Evolutionary conservation across 306 rosid genomes (phyloP).

Genomic region (Sindora glabra): DNA sequence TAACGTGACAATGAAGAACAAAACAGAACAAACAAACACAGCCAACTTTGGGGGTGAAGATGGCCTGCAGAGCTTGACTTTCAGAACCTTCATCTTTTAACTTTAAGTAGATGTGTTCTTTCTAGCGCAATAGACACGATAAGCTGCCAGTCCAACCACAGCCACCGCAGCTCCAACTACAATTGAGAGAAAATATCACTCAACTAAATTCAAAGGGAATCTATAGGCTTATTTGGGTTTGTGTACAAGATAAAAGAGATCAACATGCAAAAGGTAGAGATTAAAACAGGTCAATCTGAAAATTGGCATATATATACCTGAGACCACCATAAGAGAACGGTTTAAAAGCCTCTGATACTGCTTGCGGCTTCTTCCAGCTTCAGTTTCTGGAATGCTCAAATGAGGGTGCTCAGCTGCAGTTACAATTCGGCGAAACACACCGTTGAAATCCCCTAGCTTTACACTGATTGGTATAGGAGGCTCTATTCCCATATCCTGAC

Average conservation of each 20-base stretch:
- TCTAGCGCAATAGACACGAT: slow-evolving; percentile 80
- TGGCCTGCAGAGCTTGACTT: not conserved
- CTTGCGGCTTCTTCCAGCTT: slow-evolving; percentile 95
- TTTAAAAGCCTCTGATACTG: slow-evolving; percentile 68
- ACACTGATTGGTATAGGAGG: slow-evolving; percentile 89
- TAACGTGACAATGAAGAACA: slow-evolving; percentile 10
- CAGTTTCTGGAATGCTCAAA: slow-evolving; percentile 98
- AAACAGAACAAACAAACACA: too few species aligned
- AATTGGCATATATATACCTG: slow-evolving; percentile 57
- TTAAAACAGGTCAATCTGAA: not conserved
- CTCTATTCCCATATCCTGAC: slow-evolving; percentile 98
- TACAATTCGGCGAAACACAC: slow-evolving; percentile 58
- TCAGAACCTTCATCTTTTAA: slow-evolving; percentile 7
- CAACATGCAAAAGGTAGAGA: too few species aligned
- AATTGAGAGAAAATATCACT: not conserved
- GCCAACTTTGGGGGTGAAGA: slow-evolving; percentile 28
- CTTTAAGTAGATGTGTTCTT: slow-evolving; percentile 58
- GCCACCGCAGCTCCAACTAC: slow-evolving; percentile 91
- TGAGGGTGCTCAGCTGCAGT: slow-evolving; percentile 94
- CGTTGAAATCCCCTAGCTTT: slow-evolving; percentile 71
- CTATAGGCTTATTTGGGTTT: too few species aligned
- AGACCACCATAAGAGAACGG: slow-evolving; percentile 76
- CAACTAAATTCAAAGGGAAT: too few species aligned
- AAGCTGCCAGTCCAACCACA: slow-evolving; percentile 88
- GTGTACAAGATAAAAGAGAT: too few species aligned